Percentiles rank a stretch among this genome's conserved stretches.
phyloP scores from a whole-genome alignment of 2,329 filamentous ascomycete species.

The Geoglossum cookeanum region DNA sequence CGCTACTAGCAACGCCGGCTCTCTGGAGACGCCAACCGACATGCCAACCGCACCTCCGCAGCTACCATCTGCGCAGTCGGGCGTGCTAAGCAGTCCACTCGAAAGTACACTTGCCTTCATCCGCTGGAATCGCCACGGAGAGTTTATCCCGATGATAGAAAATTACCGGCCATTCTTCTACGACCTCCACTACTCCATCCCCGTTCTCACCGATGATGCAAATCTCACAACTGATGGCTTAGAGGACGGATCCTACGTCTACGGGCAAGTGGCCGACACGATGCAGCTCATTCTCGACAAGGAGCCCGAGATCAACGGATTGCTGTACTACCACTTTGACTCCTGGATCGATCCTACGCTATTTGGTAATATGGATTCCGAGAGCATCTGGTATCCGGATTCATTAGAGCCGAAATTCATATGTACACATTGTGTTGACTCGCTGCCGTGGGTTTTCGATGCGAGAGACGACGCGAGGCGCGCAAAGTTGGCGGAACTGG shows the following conservation, averaged over 20 bases:
- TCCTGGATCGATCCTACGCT: constrained; percentile 18
- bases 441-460: no score
- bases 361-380: constrained; percentile 13
- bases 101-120: constrained; percentile 16
- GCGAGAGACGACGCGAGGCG: no score
- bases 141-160: constrained; percentile 14
- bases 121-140: constrained; percentile 14
- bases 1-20: constrained; percentile 13
- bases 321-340: constrained; percentile 19
- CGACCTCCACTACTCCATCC: constrained; percentile 15
- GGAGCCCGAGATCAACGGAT: constrained; percentile 14
- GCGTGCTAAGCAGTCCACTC: constrained; percentile 12
- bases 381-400: not conserved
- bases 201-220: constrained; percentile 4
- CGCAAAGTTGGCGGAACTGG: no score
- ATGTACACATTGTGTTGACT: no score
- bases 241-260: constrained; percentile 10
- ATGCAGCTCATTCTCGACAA: constrained; percentile 17
- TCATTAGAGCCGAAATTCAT: no score
- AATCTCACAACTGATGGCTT: constrained; percentile 2
- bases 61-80: no score
- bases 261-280: constrained; percentile 14
- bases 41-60: no score
- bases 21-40: not conserved
- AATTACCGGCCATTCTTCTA: constrained; percentile 18